A percentile compares a stretch with the other conserved stretches of the same genome.
These are phyloP conservation scores for Lactarius evosmus DNA, from an alignment of 768 basidiomycete genomes.

Conservation along the genomic window DNA sequence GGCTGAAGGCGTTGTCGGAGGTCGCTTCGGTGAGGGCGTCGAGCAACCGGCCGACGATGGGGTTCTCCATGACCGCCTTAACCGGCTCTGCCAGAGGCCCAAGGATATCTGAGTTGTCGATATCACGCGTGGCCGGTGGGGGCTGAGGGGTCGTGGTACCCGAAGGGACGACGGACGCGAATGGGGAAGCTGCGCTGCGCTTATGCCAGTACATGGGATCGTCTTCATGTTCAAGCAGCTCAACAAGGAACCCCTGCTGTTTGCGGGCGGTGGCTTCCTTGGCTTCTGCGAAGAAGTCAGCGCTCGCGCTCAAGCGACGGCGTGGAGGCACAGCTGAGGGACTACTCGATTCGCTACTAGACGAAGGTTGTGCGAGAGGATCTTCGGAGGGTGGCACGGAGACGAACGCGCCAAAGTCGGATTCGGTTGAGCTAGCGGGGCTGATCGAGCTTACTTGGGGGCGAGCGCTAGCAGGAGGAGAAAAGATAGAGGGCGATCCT, in stretches of 20 bases:
- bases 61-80: background rate
- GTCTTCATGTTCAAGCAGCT: conserved; percentile 62
- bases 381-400: conserved; percentile 53
- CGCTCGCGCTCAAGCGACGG: background rate
- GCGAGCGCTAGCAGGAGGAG: conserved; percentile 4
- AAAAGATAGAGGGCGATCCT: conserved; percentile 12
- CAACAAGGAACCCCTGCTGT: conserved; percentile 54
- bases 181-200: conserved; percentile 14
- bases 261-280: conserved; percentile 51
- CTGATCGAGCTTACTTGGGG: conserved; percentile 19
- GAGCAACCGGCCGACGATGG: conserved; percentile 7
- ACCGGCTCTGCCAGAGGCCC: background rate
- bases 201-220: conserved; percentile 57
- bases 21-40: conserved; percentile 25
- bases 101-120: background rate
- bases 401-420: conserved; percentile 62
- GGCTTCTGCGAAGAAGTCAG: conserved; percentile 52
- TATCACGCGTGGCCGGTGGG: conserved; percentile 1
- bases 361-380: conserved; percentile 37
- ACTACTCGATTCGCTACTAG: background rate
- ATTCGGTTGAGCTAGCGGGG: conserved; percentile 28
- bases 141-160: conserved; percentile 26
- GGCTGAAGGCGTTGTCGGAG: conserved; percentile 13
- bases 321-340: background rate
- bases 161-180: background rate